Evolutionary conservation across 192 early-diverging fungal genomes (phyloP), one percentile per base, ranked within the genome.

Genomic region (Radiomyces spectabilis): DNA sequence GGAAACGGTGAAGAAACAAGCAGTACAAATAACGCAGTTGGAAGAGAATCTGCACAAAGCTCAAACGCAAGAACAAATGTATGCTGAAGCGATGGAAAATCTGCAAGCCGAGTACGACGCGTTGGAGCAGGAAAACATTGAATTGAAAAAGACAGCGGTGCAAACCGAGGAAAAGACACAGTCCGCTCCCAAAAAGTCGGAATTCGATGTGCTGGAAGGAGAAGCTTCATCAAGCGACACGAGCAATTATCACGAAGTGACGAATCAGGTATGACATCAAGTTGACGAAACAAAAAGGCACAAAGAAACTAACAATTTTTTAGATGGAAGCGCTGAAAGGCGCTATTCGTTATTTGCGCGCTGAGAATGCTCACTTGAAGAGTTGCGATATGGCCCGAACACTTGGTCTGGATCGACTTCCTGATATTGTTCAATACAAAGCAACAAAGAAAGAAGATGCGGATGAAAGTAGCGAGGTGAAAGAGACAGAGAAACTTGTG

Each of bases 281-380:
- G n/a, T n/a, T n/a, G n/a, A n/a, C n/a, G n/a, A n/a, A 48, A 48
- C 5, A 44, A 44, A 9, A 25, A 15, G 30, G 30, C 9, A 22
- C 6, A 48, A 48, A 30, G 30, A 27, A 25, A 48, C 3, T 25
- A 48, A 21, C 6, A 16, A 43, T 8, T 49, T 52, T 68, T 55
- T 65, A 83, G 83, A 66, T 84, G 51, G 78, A 88, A 63, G 46
- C 80, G 26, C 74, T 95, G 37, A 86, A 86, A 59, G 76, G 82
- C 25, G 85, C 89, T 2, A 53, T 93, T 31, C 70, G 81, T 12
- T 92, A 79, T 58, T 43, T 94, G 55, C 84, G 89, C 27, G 72
- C 76, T 43, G 93, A 96, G 61, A 94, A 93, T 66, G 76, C 85
- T 21, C 81, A 85, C 7, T 56, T 96, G 57, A 91, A 89, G 51